A percentile compares a stretch with the other conserved stretches of the same genome.
Conservation (phyloP, 1,284 basidiomycete genomes). For the Inonotus obliquus region DNA sequence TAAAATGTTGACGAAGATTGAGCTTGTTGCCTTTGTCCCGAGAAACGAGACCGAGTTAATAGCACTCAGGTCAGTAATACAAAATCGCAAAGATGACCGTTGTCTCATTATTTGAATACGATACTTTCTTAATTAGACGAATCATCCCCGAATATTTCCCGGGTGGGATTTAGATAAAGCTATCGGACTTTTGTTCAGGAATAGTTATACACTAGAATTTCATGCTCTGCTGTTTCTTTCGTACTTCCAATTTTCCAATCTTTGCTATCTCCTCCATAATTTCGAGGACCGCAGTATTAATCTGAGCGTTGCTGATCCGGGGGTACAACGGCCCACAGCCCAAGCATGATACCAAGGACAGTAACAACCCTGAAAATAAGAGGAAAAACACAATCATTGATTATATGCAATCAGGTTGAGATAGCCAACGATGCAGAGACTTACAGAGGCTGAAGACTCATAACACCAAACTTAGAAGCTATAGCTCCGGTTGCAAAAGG, state of each 20-base stretch:
- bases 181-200: too few species aligned
- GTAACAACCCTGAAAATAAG: conserved; percentile 1
- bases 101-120: neutral
- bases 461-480: conserved; percentile 17
- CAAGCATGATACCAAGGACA: conserved; percentile 10
- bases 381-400: neutral
- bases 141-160: neutral
- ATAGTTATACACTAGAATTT: conserved; percentile 15
- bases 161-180: too few species aligned
- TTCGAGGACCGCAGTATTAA: neutral
- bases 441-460: conserved; percentile 18
- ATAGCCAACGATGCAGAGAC: too few species aligned
- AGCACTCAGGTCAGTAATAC: neutral
- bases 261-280: conserved; percentile 22
- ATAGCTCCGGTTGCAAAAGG: conserved; percentile 25
- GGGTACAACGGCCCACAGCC: conserved; percentile 11
- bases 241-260: too few species aligned
- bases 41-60: conserved; percentile 4
- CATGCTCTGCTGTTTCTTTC: conserved; percentile 27
- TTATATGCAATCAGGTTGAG: neutral
- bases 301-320: conserved; percentile 10
- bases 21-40: neutral
- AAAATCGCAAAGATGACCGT: neutral
- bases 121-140: neutral
- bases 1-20: neutral